These are phyloP conservation scores for Canavalia gladiata DNA, from an alignment of 306 rosid genomes.

Conservation along the genomic window DNA sequence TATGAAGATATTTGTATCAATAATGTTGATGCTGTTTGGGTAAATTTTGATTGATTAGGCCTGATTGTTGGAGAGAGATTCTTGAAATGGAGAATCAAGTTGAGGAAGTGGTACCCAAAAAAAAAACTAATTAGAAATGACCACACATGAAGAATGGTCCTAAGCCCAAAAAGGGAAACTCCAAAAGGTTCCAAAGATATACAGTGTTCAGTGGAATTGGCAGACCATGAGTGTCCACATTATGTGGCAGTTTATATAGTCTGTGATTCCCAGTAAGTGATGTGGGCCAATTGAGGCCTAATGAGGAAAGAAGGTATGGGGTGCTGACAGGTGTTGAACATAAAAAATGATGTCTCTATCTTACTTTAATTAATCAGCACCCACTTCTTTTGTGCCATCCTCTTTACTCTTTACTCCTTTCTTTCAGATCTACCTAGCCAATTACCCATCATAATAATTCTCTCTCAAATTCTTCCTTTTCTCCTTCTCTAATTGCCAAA, in stretches of 20 bases:
- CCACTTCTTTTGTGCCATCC: neutral
- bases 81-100: constrained; percentile 53
- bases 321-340: constrained; percentile 61
- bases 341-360: neutral
- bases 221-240: constrained; percentile 45
- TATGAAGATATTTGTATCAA: constrained; percentile 52
- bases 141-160: constrained; percentile 47
- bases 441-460: too few species aligned
- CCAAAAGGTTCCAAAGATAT: constrained; percentile 32
- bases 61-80: constrained; percentile 33
- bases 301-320: constrained; percentile 54
- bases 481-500: constrained; percentile 37
- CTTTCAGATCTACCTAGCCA: neutral
- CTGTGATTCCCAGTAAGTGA: constrained; percentile 41
- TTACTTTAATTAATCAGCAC: constrained; percentile 28
- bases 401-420: neutral
- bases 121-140: constrained; percentile 32
- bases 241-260: constrained; percentile 38
- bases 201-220: constrained; percentile 23
- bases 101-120: constrained; percentile 45
- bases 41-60: constrained; percentile 17
- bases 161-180: constrained; percentile 57
- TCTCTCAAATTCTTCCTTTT: neutral
- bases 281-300: constrained; percentile 39
- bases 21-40: constrained; percentile 53